A percentile compares a stretch with the other conserved stretches of the same genome.
Conservation (phyloP, 1,139 yeast genomes). For the Suhomyces coccinellae region DNA sequence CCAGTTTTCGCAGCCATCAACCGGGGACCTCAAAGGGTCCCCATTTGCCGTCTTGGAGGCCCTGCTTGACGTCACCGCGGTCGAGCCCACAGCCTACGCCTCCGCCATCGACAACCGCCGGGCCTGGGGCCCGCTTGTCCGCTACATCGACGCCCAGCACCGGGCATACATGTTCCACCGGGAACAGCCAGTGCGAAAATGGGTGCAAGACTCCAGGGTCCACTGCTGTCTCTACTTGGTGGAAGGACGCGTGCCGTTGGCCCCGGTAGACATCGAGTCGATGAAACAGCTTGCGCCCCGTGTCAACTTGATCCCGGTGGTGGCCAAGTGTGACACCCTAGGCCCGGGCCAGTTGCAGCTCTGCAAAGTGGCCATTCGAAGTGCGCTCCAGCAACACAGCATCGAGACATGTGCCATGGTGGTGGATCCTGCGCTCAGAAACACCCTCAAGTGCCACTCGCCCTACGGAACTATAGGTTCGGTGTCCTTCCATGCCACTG, state of each 20-base stretch:
- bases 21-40: background rate
- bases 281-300: conserved; percentile 66
- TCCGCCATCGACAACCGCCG: conserved; percentile 42
- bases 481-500: conserved; percentile 28
- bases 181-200: conserved; percentile 60
- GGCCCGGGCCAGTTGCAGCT: conserved; percentile 38
- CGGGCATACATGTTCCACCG: conserved; percentile 20
- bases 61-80: conserved; percentile 24
- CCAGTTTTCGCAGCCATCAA: conserved; percentile 1
- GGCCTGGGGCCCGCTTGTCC: conserved; percentile 59
- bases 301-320: conserved; percentile 74
- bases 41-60: background rate
- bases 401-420: conserved; percentile 62
- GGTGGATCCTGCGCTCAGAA: conserved; percentile 26
- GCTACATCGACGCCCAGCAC: conserved; percentile 53
- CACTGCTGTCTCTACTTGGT: conserved; percentile 79
- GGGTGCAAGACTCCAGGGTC: conserved; percentile 57
- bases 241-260: conserved; percentile 22
- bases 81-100: conserved; percentile 52
- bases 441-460: background rate
- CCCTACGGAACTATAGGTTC: conserved; percentile 50
- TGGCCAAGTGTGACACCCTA: conserved; percentile 73
- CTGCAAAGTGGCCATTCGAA: conserved; percentile 48
- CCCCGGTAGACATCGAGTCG: conserved; percentile 62
- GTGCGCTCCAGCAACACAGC: conserved; percentile 44